phyloP scores from a whole-genome alignment of 2,329 filamentous ascomycete genomes.

The Cladosporium sp. region DNA sequence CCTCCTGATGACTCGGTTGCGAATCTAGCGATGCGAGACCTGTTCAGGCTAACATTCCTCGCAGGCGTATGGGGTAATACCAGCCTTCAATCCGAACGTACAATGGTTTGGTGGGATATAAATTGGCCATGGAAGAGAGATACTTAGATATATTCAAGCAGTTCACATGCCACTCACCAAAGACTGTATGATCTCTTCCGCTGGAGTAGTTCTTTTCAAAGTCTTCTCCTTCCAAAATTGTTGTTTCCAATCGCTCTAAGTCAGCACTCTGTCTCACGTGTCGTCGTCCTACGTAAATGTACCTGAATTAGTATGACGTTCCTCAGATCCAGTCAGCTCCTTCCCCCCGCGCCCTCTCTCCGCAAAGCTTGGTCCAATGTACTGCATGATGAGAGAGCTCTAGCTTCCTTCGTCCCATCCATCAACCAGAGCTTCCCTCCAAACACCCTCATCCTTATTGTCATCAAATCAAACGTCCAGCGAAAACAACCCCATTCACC shows the following conservation, averaged over 20 bases:
- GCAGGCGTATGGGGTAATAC: constrained; percentile 8
- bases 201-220: too few relatives aligned
- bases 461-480: neutral
- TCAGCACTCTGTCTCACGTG: too few relatives aligned
- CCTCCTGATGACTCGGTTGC: too few relatives aligned
- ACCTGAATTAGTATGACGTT: too few relatives aligned
- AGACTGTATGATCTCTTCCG: too few relatives aligned
- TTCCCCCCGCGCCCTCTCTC: neutral
- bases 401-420: neutral
- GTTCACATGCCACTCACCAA: too few relatives aligned
- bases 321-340: neutral
- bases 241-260: too few relatives aligned
- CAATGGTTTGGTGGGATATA: constrained; percentile 1
- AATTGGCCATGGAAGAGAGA: too few relatives aligned
- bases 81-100: neutral
- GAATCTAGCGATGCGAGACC: neutral
- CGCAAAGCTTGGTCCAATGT: neutral
- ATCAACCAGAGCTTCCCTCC: neutral
- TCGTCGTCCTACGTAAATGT: too few relatives aligned
- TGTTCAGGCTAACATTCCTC: neutral
- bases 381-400: neutral
- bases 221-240: too few relatives aligned
- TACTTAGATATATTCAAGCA: neutral
- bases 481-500: neutral
- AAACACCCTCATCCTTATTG: constrained; percentile 6